Percentiles rank a stretch among this genome's conserved stretches.
Conservation (phyloP, 1,139 yeast genomes). For the Suhomyces coccinellae region DNA sequence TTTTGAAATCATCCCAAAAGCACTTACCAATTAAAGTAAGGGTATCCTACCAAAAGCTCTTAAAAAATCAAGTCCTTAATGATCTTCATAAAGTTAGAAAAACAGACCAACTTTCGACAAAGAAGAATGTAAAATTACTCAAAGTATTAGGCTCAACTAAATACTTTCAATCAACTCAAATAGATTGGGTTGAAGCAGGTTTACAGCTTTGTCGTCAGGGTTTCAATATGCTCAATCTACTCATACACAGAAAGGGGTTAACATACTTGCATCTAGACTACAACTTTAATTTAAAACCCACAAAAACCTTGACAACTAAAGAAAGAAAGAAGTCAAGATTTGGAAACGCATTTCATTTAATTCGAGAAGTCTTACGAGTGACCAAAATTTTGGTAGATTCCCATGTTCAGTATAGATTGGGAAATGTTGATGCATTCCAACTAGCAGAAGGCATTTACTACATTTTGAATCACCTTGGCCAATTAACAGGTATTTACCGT, state of each 20-base stretch:
- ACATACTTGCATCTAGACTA: slow-evolving; percentile 93
- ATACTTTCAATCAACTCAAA: slow-evolving; percentile 85
- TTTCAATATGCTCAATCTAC: slow-evolving; percentile 83
- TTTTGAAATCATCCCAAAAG: slow-evolving; percentile 61
- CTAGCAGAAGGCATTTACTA: slow-evolving; percentile 93
- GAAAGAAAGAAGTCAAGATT: slow-evolving; percentile 94
- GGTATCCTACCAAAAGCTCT: slow-evolving; percentile 81
- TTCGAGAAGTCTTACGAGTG: slow-evolving; percentile 82
- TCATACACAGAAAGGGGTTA: slow-evolving; percentile 88
- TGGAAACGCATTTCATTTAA: slow-evolving; percentile 94
- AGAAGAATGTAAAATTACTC: slow-evolving; percentile 59
- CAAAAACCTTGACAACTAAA: slow-evolving; percentile 92
- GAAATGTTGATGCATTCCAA: slow-evolving; percentile 90
- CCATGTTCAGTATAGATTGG: slow-evolving; percentile 87
- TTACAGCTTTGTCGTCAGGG: slow-evolving; percentile 92
- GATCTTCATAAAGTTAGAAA: slow-evolving; percentile 54
- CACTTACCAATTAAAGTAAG: slow-evolving; percentile 73
- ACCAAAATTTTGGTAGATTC: slow-evolving; percentile 87
- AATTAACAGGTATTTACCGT: slow-evolving; percentile 92
- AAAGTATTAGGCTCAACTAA: slow-evolving; percentile 73
- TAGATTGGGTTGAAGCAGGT: slow-evolving; percentile 99
- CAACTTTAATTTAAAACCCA: slow-evolving; percentile 93
- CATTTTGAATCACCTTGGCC: slow-evolving; percentile 89
- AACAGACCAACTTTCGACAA: slow-evolving; percentile 32
- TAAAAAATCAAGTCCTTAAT: slow-evolving; percentile 73